These are phyloP conservation scores for Cyberlindnera japonica DNA, from an alignment of 805 yeast species.

Conservation along the genomic window DNA sequence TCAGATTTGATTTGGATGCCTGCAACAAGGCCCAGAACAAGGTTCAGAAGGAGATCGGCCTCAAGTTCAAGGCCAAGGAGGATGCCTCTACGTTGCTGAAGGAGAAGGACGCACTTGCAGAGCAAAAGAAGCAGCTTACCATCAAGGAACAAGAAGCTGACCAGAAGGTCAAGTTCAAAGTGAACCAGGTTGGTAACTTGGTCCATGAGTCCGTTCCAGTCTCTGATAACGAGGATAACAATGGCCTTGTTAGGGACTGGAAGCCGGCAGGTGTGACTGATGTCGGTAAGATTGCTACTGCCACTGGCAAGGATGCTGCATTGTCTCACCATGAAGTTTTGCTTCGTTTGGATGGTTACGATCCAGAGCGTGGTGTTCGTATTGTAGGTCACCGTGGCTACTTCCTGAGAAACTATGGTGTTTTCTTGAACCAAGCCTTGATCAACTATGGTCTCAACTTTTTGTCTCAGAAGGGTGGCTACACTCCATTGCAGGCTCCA, in stretches of 20 bases:
- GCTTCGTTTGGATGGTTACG: conserved; percentile 93
- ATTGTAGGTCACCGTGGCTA: conserved; percentile 98
- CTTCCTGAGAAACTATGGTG: conserved; percentile 92
- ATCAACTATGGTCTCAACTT: conserved; percentile 92
- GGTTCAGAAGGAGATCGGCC: conserved; percentile 89
- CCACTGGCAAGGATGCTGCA: conserved; percentile 68
- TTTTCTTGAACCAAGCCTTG: conserved; percentile 94
- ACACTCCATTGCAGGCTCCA: conserved; percentile 94
- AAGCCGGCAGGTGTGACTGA: conserved; percentile 65
- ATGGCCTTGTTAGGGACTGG: conserved; percentile 85
- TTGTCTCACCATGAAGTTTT: conserved; percentile 95
- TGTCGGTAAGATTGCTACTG: conserved; percentile 66
- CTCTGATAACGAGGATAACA: conserved; percentile 86
- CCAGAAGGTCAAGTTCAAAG: conserved; percentile 67
- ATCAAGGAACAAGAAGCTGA: conserved; percentile 80
- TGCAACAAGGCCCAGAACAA: conserved; percentile 84
- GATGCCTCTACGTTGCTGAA: conserved; percentile 82
- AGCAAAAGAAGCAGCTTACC: conserved; percentile 62
- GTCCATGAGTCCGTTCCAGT: conserved; percentile 90
- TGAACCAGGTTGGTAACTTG: conserved; percentile 87
- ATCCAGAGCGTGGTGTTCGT: conserved; percentile 97
- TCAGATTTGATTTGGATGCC: conserved; percentile 87
- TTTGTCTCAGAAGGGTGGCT: conserved; percentile 73
- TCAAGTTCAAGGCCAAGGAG: conserved; percentile 90
- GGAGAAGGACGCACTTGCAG: conserved; percentile 72